Conservation (phyloP, 2,329 filamentous ascomycete species). For the Microdochium bolleyi region DNA sequence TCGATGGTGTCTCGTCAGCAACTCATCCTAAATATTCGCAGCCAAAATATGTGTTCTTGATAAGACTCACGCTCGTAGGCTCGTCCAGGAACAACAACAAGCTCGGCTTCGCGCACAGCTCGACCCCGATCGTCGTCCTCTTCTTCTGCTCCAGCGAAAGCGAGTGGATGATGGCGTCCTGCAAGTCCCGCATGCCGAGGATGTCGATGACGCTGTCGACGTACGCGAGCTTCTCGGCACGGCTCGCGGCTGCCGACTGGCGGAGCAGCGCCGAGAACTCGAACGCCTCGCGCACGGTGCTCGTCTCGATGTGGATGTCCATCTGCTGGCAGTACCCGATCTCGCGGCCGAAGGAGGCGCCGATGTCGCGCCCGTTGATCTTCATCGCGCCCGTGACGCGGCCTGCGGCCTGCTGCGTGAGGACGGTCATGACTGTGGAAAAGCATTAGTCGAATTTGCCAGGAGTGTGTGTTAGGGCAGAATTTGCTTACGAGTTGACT, state of each 20-base stretch:
- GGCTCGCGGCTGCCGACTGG: slow-evolving; percentile 45
- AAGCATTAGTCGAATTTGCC: not conserved
- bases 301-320: slow-evolving; percentile 61
- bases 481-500: slow-evolving; percentile 49
- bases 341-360: slow-evolving; percentile 56
- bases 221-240: slow-evolving; percentile 56
- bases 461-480: not conserved
- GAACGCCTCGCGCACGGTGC: slow-evolving; percentile 60
- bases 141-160: slow-evolving; percentile 65
- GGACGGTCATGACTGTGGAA: slow-evolving; percentile 59
- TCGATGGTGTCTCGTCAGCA: no score
- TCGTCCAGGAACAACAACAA: slow-evolving; percentile 66
- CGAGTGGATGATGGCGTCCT: slow-evolving; percentile 58
- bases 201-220: slow-evolving; percentile 59
- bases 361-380: slow-evolving; percentile 58
- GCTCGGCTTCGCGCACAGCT: slow-evolving; percentile 61
- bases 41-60: no score
- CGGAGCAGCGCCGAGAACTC: slow-evolving; percentile 61
- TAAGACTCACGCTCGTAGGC: slow-evolving; percentile 36
- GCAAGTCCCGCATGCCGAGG: slow-evolving; percentile 55
- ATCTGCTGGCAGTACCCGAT: slow-evolving; percentile 68
- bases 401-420: slow-evolving; percentile 62
- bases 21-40: no score
- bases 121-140: slow-evolving; percentile 65
- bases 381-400: slow-evolving; percentile 61